These are phyloP conservation scores for Thelephora aurantiotincta DNA, from an alignment of 768 basidiomycete species.

Conservation along the genomic window DNA sequence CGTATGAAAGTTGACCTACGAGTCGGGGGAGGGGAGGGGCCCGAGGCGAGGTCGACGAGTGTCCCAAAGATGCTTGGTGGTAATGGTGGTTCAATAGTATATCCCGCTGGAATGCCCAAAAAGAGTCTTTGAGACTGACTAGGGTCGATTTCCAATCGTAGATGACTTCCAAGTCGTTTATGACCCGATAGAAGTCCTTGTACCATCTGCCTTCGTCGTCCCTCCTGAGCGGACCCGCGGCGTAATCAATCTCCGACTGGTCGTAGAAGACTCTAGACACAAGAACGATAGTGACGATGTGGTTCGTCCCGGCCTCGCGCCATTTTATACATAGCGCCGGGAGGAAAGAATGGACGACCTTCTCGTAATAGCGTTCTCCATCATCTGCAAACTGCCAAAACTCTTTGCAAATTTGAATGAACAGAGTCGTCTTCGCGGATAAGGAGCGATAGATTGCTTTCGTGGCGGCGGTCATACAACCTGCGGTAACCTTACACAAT, in stretches of 20 bases:
- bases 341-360: constrained; percentile 94
- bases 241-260: constrained; percentile 61
- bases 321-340: constrained; percentile 80
- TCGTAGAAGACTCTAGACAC: constrained; percentile 90
- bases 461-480: constrained; percentile 66
- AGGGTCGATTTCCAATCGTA: constrained; percentile 82
- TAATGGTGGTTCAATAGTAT: constrained; percentile 85
- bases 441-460: constrained; percentile 83
- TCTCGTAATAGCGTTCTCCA: constrained; percentile 91
- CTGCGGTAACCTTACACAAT: constrained; percentile 57
- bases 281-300: constrained; percentile 87
- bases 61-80: constrained; percentile 41
- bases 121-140: constrained; percentile 75
- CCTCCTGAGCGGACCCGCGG: constrained; percentile 64
- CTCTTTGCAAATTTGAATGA: constrained; percentile 93
- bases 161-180: constrained; percentile 82
- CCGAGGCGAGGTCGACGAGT: constrained; percentile 21
- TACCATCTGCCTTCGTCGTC: constrained; percentile 74
- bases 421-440: constrained; percentile 84
- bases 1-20: constrained; percentile 68
- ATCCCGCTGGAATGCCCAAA: constrained; percentile 84
- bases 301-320: constrained; percentile 75
- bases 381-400: constrained; percentile 96
- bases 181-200: constrained; percentile 94
- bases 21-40: constrained; percentile 42